phyloP scores from a whole-genome alignment of 169 alveolate genomes.

The Sarcocystis neurona region DNA sequence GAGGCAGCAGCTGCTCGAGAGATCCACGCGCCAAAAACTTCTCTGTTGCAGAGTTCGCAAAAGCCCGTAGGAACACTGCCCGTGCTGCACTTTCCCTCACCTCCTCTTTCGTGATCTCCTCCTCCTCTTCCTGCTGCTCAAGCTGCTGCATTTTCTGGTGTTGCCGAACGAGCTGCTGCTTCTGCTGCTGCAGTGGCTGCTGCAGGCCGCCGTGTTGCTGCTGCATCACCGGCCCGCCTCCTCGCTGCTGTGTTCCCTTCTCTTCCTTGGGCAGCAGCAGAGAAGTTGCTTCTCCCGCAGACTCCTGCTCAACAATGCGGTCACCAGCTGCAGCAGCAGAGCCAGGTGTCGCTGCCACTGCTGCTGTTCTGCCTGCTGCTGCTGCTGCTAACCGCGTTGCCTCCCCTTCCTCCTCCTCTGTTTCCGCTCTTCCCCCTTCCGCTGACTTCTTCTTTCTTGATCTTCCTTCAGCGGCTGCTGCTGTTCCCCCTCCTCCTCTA shows the following conservation, averaged over 20 bases:
- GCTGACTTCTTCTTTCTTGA: background rate
- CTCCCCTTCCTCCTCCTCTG: background rate
- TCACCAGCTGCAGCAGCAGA: slow-evolving; percentile 47
- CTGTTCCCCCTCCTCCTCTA: background rate
- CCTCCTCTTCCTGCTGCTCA: background rate
- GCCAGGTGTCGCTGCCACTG: slow-evolving; percentile 48
- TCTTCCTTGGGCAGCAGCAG: background rate
- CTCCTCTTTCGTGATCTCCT: background rate
- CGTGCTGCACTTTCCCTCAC: background rate
- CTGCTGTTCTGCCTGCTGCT: slow-evolving; percentile 42
- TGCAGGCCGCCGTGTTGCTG: slow-evolving; percentile 37
- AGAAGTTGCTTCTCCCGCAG: background rate
- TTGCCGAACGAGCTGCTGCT: background rate
- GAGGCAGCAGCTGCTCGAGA: slow-evolving; percentile 1
- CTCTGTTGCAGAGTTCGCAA: background rate
- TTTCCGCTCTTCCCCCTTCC: slow-evolving; percentile 3
- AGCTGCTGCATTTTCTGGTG: slow-evolving; percentile 29
- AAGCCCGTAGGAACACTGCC: background rate
- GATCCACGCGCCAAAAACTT: background rate
- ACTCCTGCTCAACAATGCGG: no score
- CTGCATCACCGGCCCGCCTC: slow-evolving; percentile 11
- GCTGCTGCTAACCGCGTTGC: slow-evolving; percentile 36
- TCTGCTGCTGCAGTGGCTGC: slow-evolving; percentile 17
- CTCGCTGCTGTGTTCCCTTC: background rate
- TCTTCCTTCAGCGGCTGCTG: slow-evolving; percentile 22